These are phyloP conservation scores for Fusarium sp. DNA, from an alignment of 2,329 filamentous ascomycete species.

Conservation along the genomic window DNA sequence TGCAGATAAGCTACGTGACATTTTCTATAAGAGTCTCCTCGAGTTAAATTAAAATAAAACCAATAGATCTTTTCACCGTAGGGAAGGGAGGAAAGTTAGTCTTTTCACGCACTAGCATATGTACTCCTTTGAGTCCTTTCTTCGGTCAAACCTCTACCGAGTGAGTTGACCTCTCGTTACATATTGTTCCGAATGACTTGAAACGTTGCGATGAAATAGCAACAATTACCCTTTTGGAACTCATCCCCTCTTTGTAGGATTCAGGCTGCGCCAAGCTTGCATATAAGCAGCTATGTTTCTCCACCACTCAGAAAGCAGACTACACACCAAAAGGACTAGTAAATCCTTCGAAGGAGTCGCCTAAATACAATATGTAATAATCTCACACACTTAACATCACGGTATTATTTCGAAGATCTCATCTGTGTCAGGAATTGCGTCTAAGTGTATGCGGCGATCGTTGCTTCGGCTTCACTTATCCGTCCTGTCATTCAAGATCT, in stretches of 20 bases:
- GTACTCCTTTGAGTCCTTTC: neutral
- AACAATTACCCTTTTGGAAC: neutral
- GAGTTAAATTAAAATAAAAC: fast-evolving
- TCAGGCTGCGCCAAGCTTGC: neutral
- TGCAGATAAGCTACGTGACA: neutral
- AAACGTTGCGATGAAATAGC: neutral
- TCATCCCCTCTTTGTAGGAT: constrained; percentile 2
- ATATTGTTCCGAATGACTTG: neutral
- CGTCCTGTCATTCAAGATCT: no score
- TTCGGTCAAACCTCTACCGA: neutral
- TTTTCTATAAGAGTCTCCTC: fast-evolving
- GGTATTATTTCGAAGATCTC: neutral
- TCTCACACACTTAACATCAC: no score
- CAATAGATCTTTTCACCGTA: no score
- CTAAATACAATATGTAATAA: neutral
- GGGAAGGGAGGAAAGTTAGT: no score
- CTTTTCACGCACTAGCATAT: neutral
- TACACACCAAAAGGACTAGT: neutral
- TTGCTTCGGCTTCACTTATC: neutral
- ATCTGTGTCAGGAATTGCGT: neutral
- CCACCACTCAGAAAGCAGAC: neutral
- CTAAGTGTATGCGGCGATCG: neutral
- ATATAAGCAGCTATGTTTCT: neutral
- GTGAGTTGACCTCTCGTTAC: neutral
- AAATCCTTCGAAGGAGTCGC: constrained; percentile 1